Conservation (phyloP, 306 rosid species). For the Fagus crenata region DNA sequence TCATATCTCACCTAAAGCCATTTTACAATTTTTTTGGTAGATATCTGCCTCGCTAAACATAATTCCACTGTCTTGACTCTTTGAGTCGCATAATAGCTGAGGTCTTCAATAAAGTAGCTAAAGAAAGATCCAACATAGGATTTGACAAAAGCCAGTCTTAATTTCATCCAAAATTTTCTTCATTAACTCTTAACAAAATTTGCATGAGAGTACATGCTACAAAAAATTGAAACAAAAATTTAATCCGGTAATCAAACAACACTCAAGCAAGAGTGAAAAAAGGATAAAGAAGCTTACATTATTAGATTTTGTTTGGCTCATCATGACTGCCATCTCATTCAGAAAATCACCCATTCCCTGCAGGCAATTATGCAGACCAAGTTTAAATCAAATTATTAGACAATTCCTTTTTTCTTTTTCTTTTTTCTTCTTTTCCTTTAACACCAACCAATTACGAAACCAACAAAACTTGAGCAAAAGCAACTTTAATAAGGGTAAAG, state of each 20-base stretch:
- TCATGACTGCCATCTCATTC: conserved; percentile 87
- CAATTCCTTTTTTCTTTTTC: background rate
- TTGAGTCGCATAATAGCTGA: no score
- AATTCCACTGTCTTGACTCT: no score
- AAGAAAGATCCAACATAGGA: no score
- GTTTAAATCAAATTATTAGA: conserved; percentile 9
- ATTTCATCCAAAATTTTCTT: conserved; percentile 2
- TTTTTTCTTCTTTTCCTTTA: background rate
- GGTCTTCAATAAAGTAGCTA: no score
- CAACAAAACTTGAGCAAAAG: background rate
- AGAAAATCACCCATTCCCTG: conserved; percentile 96
- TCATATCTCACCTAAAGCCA: background rate
- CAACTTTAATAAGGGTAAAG: no score
- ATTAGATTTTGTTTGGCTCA: conserved; percentile 72
- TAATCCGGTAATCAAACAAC: background rate
- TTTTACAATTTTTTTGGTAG: background rate
- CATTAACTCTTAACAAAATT: background rate
- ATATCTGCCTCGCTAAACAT: no score
- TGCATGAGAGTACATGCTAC: no score
- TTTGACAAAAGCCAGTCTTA: no score
- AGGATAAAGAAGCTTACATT: conserved; percentile 37
- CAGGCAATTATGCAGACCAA: conserved; percentile 26
- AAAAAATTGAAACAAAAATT: background rate
- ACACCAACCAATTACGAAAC: background rate
- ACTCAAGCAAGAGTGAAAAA: background rate